Conservation (phyloP, 179 eudicot species). For the Silene noctiflora region DNA sequence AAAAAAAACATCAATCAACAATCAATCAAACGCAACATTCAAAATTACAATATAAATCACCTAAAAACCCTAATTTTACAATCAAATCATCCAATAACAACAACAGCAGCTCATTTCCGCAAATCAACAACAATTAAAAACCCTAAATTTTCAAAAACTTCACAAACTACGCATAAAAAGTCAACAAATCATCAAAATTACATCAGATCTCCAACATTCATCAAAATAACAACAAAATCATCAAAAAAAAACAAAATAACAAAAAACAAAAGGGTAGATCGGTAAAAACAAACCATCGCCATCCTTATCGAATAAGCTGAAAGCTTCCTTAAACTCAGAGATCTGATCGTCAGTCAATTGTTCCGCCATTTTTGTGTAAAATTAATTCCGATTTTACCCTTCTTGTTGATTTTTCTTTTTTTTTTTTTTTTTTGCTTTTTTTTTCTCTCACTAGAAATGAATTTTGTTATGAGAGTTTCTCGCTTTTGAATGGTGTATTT, state of each 20-base stretch:
- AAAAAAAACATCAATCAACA: background rate
- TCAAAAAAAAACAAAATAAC: too few species aligned
- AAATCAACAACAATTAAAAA: background rate
- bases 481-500: background rate
- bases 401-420: background rate
- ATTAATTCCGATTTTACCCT: background rate
- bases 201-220: constrained; percentile 16
- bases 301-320: constrained; percentile 50
- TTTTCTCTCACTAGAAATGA: constrained; percentile 12
- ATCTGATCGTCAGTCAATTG: constrained; percentile 54
- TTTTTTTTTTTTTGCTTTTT: background rate
- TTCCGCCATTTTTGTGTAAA: constrained; percentile 36
- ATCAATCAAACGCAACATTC: background rate
- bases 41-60: background rate
- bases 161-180: background rate
- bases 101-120: background rate
- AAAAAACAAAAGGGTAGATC: constrained; percentile 18
- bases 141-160: background rate
- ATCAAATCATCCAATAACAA: background rate
- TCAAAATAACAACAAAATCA: background rate
- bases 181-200: background rate
- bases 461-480: background rate
- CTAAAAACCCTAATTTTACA: background rate
- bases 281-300: constrained; percentile 42
- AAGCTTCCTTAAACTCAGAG: constrained; percentile 57